Conservation (phyloP, 345 rosid genomes). For the Geranium brycei region DNA sequence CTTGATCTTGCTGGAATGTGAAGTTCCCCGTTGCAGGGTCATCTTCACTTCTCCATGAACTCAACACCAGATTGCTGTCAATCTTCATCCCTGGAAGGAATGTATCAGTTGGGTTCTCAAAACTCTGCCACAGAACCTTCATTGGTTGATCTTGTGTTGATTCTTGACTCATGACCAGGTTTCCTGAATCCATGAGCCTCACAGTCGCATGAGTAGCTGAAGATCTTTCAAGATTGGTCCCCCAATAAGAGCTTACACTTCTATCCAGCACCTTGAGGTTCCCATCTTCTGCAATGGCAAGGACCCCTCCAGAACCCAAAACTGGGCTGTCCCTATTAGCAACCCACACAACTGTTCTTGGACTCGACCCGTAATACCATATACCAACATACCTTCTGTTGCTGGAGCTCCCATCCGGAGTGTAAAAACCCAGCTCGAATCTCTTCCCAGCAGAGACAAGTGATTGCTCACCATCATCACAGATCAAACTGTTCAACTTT, state of each 20-base stretch:
- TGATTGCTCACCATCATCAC: conserved; percentile 1
- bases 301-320: not conserved
- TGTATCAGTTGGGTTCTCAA: conserved; percentile 34
- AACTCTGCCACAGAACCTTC: conserved; percentile 29
- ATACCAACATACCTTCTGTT: conserved; percentile 30
- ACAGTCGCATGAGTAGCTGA: conserved; percentile 2
- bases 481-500: not conserved
- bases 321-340: conserved; percentile 30
- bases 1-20: conserved; percentile 4
- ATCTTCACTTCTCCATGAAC: conserved; percentile 33
- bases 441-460: conserved; percentile 17
- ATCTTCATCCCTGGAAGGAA: conserved; percentile 44
- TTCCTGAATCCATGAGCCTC: conserved; percentile 30
- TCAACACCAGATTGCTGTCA: conserved; percentile 12
- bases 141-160: conserved; percentile 15
- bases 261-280: conserved; percentile 15
- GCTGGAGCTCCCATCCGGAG: not conserved
- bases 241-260: conserved; percentile 11
- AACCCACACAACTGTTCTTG: conserved; percentile 32
- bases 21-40: conserved; percentile 47
- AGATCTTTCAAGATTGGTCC: conserved; percentile 11
- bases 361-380: conserved; percentile 22
- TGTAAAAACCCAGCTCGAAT: conserved; percentile 25
- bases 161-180: conserved; percentile 17
- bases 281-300: conserved; percentile 19